Conservation (phyloP, 2,329 filamentous ascomycete genomes). For the Botrytis sinoallii region DNA sequence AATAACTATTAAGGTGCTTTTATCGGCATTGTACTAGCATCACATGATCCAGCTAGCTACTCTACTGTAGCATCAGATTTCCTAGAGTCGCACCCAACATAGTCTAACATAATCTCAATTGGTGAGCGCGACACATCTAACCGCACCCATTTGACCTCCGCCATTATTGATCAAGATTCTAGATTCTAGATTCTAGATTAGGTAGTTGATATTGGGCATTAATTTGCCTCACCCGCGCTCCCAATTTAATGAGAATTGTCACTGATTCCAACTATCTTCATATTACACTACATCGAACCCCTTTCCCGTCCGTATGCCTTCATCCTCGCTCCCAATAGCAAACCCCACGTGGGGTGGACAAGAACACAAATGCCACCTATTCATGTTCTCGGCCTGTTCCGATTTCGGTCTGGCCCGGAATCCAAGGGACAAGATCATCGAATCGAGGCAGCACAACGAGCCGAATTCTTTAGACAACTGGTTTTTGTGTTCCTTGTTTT, state of each 20-base stretch:
- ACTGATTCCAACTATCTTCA: neutral
- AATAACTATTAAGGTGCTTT: neutral
- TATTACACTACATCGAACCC: neutral
- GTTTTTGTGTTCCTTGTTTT: neutral
- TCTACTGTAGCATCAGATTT: neutral
- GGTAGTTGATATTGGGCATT: neutral
- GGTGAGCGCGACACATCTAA: neutral
- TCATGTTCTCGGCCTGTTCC: slow-evolving; percentile 7
- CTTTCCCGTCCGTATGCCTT: neutral
- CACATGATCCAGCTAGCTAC: neutral
- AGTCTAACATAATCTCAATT: neutral
- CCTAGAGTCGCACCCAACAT: neutral
- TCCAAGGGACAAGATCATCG: slow-evolving; percentile 2
- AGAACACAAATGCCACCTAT: neutral
- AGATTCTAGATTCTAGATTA: neutral
- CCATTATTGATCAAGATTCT: neutral
- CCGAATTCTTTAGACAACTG: neutral
- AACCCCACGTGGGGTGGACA: slow-evolving; percentile 10
- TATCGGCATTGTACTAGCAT: neutral
- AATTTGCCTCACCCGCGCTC: neutral
- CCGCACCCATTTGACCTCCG: neutral
- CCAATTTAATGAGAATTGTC: neutral
- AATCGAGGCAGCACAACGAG: neutral
- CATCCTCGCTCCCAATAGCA: neutral
- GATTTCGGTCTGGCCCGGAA: neutral